Evolutionary conservation across 2,329 filamentous ascomycete genomes (phyloP).

Genomic region (Alternaria novae-zelandiae): DNA sequence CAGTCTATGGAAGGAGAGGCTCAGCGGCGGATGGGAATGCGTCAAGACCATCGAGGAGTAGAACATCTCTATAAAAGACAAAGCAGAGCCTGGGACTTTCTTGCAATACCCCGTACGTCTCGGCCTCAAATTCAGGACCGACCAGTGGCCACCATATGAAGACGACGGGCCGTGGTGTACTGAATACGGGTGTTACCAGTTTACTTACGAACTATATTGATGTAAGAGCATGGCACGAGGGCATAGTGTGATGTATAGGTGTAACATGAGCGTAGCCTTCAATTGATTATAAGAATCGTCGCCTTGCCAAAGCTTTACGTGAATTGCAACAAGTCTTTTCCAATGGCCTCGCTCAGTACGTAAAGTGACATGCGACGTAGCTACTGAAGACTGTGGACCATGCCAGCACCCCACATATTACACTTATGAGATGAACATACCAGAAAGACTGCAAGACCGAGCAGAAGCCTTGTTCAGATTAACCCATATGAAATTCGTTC

Average conservation of each 20-base stretch:
- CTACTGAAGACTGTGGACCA: background rate
- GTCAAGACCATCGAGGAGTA: constrained; percentile 96
- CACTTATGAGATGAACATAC: background rate
- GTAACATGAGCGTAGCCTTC: background rate
- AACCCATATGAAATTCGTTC: background rate
- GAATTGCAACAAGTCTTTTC: background rate
- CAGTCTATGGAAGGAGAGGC: constrained; percentile 96
- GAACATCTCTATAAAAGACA: background rate
- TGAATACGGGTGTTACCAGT: background rate
- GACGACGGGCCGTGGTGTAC: background rate
- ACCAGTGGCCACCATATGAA: background rate
- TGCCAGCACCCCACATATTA: background rate
- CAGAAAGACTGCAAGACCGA: background rate
- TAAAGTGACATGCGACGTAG: background rate
- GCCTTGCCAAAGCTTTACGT: background rate
- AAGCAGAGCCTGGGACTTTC: too few species aligned
- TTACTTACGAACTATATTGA: background rate
- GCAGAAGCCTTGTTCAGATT: background rate
- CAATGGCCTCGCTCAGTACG: background rate
- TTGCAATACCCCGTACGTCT: background rate
- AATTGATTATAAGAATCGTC: background rate
- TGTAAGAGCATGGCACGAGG: background rate
- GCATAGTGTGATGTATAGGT: background rate
- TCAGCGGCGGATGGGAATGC: constrained; percentile 95
- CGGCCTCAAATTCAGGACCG: background rate